phyloP scores from a whole-genome alignment of 306 rosid species.

The Dryas alaskensis region DNA sequence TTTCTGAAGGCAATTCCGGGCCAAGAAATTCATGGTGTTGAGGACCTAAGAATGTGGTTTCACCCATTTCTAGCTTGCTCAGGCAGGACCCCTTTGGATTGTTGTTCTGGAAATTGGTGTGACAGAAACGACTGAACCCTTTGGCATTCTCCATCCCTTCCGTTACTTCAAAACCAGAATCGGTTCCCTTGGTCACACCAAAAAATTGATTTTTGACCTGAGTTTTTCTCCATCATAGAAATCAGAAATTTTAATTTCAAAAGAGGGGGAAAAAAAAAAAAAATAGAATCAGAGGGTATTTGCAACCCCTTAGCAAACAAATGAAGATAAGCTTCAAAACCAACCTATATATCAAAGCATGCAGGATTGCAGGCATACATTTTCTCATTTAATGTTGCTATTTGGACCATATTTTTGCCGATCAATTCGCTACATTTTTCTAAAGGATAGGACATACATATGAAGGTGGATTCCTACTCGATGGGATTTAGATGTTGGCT shows the following conservation, averaged over 20 bases:
- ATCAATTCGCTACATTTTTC: too few species aligned
- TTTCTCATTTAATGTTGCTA: too few species aligned
- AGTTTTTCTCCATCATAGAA: background rate
- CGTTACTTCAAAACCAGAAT: conserved; percentile 38
- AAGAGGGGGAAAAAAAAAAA: background rate
- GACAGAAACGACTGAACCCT: conserved; percentile 28
- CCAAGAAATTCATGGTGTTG: conserved; percentile 25
- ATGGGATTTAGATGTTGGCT: too few species aligned
- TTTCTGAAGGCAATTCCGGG: conserved; percentile 28
- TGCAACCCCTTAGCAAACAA: too few species aligned
- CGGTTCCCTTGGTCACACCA: conserved; percentile 13
- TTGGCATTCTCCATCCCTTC: conserved; percentile 50
- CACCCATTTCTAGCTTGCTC: conserved; percentile 28
- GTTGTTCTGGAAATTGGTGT: conserved; percentile 22
- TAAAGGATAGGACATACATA: too few species aligned
- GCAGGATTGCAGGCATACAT: too few species aligned
- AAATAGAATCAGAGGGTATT: too few species aligned
- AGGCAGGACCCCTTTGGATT: conserved; percentile 33
- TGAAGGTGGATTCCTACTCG: too few species aligned
- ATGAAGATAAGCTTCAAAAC: too few species aligned
- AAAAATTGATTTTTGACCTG: background rate
- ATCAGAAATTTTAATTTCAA: background rate
- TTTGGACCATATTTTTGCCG: too few species aligned
- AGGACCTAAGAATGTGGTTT: background rate
- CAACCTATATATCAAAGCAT: too few species aligned